Evolutionary conservation across 2,329 filamentous ascomycete genomes (phyloP).

Genomic region (Immersiporthe knoxdaviesiana): DNA sequence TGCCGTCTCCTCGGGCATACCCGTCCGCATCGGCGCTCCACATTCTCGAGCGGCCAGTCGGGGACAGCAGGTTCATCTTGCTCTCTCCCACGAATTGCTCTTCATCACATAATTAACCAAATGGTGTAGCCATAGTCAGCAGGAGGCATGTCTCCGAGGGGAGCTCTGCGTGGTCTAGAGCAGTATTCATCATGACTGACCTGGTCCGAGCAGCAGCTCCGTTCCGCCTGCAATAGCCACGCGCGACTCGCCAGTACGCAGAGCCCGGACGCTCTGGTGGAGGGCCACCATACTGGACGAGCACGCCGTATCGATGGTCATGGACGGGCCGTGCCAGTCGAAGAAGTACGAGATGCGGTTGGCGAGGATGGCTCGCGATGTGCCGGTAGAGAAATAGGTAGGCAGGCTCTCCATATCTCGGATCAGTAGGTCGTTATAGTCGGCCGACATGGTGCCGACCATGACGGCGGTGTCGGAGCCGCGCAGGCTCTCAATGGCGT

Average conservation of each 20-base stretch:
- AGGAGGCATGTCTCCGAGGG: too few species aligned
- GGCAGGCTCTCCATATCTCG: conserved; percentile 30
- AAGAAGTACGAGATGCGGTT: conserved; percentile 47
- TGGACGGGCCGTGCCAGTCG: conserved; percentile 43
- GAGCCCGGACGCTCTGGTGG: conserved; percentile 42
- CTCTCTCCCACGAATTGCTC: conserved; percentile 40
- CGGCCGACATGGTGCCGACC: conserved; percentile 33
- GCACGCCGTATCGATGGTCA: conserved; percentile 51
- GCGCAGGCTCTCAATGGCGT: conserved; percentile 29
- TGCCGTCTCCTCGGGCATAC: conserved; percentile 58
- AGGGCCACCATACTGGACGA: conserved; percentile 45
- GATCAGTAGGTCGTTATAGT: conserved; percentile 34
- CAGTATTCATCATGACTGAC: too few species aligned
- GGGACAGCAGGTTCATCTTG: conserved; percentile 46
- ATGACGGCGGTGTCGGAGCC: conserved; percentile 39
- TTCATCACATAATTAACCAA: conserved; percentile 14
- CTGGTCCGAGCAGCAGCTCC: conserved; percentile 41
- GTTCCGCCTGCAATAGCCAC: conserved; percentile 41
- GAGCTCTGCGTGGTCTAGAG: too few species aligned
- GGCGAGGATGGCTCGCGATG: conserved; percentile 36
- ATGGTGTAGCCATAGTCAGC: not conserved
- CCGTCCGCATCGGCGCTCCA: conserved; percentile 53
- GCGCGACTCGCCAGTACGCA: conserved; percentile 38
- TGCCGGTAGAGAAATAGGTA: conserved; percentile 41
- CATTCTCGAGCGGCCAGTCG: conserved; percentile 43